Base-by-base conservation (phyloP, 768 basidiomycete species). In the Pilatotrama ljubarskyi region DNA sequence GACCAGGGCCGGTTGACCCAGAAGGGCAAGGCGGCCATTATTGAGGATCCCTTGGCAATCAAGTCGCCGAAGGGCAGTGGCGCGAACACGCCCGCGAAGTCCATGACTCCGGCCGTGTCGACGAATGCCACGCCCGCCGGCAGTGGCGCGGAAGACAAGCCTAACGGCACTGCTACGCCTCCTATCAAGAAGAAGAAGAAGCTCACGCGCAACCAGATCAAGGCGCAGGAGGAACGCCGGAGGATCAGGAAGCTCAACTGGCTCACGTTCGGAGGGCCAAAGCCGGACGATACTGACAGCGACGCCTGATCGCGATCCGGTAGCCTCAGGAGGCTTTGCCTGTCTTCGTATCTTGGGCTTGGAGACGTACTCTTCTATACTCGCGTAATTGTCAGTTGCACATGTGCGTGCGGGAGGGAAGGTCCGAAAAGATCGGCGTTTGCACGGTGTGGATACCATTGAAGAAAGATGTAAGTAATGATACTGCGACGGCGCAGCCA, bases 181-280 rank as follows among this genome's bases (percentile, higher is more conserved):
- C 69, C 77, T 38, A 69, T 78, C 51, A 87, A 79, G 76, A 93
- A 89, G 81, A 95, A 95, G 80, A 96, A 96, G 81, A 96, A 94
- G 78, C 38, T 80, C 72, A 93, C 91, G n/a, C 83, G 91, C 48
- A 94, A 94, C 74, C 91, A 96, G 73, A 24, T 88, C 63, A 98
- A 98, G 75, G 92, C 83, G 5, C 87, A 84, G 73, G 94, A 95
- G 73, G 95, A 95, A 73, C 81, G 95, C 61, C 81, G 91, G 71
- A 80, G 87, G 69, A 70, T 86, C 69, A 82, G 93, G 68, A 93
- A 93, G 77, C 71, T 95, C 59, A 77, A 83, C 56, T 96, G 94
- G 94, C 77, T 96, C 60, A 85, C 80, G 26, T 83, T 83, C 68
- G 94, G 94, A 53, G 94, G 94, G 3, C 82, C 84, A 44, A 88